A percentile compares a stretch with the other conserved stretches of the same genome.
Evolutionary conservation across 345 rosid genomes (phyloP).

Genomic region (Eucalyptus tenuipes): DNA sequence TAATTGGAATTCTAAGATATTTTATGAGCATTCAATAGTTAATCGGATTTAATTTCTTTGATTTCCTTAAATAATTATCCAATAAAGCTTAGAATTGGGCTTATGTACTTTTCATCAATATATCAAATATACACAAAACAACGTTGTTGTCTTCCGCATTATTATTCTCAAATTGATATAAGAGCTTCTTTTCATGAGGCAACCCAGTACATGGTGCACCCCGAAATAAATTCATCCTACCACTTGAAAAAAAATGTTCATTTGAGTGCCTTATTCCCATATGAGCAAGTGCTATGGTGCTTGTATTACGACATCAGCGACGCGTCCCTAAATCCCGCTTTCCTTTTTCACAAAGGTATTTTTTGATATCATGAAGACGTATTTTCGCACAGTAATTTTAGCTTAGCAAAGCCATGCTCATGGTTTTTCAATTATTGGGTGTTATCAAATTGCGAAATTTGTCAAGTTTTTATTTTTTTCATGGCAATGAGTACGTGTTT

Average conservation of each 20-base stretch:
- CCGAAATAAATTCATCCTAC: neutral
- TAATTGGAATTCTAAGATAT: neutral
- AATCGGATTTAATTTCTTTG: neutral
- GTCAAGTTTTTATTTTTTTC: neutral
- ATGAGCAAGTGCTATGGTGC: neutral
- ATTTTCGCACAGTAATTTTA: neutral
- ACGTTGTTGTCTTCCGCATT: neutral
- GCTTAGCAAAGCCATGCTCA: neutral
- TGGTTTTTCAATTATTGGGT: neutral
- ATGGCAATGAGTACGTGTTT: neutral
- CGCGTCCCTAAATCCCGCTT: no score
- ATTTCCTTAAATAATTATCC: neutral
- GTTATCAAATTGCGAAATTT: neutral
- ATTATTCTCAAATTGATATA: neutral
- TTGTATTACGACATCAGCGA: fast-evolving
- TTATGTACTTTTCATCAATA: no score
- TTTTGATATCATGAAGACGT: neutral
- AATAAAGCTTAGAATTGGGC: neutral
- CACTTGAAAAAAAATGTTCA: neutral
- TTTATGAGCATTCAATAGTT: neutral
- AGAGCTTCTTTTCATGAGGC: neutral
- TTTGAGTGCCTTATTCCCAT: neutral
- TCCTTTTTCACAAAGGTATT: no score
- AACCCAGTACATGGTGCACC: neutral
- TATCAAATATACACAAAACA: neutral